Base-by-base conservation (phyloP, 148 eudicot genomes). In the Rhododendron kiyosumense region DNA sequence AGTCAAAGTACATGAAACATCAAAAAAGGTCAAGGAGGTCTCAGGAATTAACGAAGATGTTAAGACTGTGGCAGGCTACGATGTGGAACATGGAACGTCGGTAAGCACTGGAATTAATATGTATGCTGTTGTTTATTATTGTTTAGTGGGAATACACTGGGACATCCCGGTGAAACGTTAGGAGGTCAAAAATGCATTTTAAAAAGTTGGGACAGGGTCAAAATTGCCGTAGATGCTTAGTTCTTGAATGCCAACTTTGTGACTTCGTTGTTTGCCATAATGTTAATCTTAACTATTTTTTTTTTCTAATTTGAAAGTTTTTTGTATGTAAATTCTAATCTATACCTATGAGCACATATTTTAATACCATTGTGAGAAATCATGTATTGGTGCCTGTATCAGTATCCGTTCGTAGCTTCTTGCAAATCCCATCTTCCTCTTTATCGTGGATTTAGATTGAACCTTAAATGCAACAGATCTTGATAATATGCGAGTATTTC, bases 1-100 rank as follows among this genome's bases (percentile, higher is more conserved):
- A 18, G 61, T 41, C 43, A 71, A 51, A 71, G 81, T 78, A 24
- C 52, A 83, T 85, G 84, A 57, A 34, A 46, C 52, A 49, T 63
- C 76, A 46, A 67, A 48, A 41, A 24, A 43, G 15, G 36, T 43
- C 28, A 36, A 71, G 63, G 79, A 84, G 80, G 86, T 57, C 51
- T 63, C 45, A 65, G 36, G 0, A 14, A 67, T 49, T 63, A 32
- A 49, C 5, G 24, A 48, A 57, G 76, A 77, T 85, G 86, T 28
- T 26, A 65, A 77, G 48, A 41, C 65, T 14, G 82, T 38, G 57
- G 52, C 30, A 12, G 30, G 38, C 73, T 34, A 52, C 28, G 38
- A 41, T 77, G 54, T 20, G 30, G 48, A 83, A 67, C 76, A 46
- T 5, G 69, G 15, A 45, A 46, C 41, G 12, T 24, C 9, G 20